Conservation (phyloP, 176 grass and related monocot species). For the Luzula sylvatica region DNA sequence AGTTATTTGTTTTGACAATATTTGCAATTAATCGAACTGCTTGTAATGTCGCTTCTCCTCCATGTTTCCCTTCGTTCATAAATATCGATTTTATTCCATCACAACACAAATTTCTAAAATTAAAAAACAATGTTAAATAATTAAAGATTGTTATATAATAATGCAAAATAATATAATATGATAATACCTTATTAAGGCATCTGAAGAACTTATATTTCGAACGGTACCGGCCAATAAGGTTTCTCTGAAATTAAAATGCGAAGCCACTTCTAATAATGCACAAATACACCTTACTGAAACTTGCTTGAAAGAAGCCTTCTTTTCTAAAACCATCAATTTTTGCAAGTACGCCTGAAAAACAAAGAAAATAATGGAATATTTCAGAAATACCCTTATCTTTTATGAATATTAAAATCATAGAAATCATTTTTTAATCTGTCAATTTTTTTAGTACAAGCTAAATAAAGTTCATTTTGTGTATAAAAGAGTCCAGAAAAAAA, state of each 20-base stretch:
- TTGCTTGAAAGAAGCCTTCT: constrained; percentile 31
- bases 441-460: too few relatives aligned
- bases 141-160: too few relatives aligned
- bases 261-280: constrained; percentile 61
- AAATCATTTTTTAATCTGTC: too few relatives aligned
- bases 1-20: constrained; percentile 70
- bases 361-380: constrained; percentile 3
- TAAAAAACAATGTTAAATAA: not conserved
- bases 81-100: constrained; percentile 66
- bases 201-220: constrained; percentile 82
- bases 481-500: too few relatives aligned
- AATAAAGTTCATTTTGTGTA: too few relatives aligned
- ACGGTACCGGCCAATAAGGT: constrained; percentile 51
- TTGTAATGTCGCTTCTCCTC: constrained; percentile 81
- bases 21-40: constrained; percentile 77
- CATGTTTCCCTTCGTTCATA: constrained; percentile 87
- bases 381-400: not conserved
- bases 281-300: constrained; percentile 73
- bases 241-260: constrained; percentile 90
- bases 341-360: constrained; percentile 66
- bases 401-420: too few relatives aligned
- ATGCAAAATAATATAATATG: too few relatives aligned
- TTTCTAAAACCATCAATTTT: constrained; percentile 70
- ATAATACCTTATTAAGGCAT: constrained; percentile 65
- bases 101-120: constrained; percentile 70